Evolutionary conservation across 495 filamentous ascomycete genomes (phyloP).

Genomic region (Gamarada debralockiae): DNA sequence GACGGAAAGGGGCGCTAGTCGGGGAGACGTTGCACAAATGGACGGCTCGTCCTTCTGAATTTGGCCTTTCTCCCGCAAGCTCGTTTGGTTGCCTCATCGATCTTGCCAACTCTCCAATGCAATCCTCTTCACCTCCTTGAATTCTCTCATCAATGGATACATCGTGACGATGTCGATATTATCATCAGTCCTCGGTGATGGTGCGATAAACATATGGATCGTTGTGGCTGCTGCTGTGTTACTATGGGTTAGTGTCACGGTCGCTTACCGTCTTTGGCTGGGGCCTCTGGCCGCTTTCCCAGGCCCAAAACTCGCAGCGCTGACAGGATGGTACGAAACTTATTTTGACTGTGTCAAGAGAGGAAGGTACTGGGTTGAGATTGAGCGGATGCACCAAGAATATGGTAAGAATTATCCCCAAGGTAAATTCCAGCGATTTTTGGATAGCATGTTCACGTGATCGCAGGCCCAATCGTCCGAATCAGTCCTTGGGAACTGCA

Average conservation of each 20-base stretch:
- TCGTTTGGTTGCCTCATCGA: too few relatives aligned
- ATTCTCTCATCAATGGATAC: too few relatives aligned
- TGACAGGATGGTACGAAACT: slow-evolving; percentile 41
- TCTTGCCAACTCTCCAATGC: too few relatives aligned
- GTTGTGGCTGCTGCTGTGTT: neutral
- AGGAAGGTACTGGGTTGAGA: slow-evolving; percentile 37
- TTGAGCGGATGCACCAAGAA: slow-evolving; percentile 41
- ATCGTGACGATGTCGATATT: too few relatives aligned
- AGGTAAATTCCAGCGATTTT: too few relatives aligned
- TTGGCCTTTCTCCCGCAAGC: too few relatives aligned
- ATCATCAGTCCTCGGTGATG: too few relatives aligned
- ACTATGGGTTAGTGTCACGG: neutral
- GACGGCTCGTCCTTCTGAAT: too few relatives aligned
- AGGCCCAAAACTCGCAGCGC: slow-evolving; percentile 42
- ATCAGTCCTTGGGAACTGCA: slow-evolving; percentile 48
- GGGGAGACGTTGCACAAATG: too few relatives aligned
- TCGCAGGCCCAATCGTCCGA: slow-evolving; percentile 43
- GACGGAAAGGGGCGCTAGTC: too few relatives aligned
- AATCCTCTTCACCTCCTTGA: too few relatives aligned
- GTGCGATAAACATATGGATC: neutral
- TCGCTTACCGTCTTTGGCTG: slow-evolving; percentile 36
- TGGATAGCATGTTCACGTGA: too few relatives aligned
- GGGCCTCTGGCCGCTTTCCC: slow-evolving; percentile 40
- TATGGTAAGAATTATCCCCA: slow-evolving; percentile 39
- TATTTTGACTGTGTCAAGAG: slow-evolving; percentile 42